Conservation (phyloP, 306 rosid species). For the Albizia julibrissin region DNA sequence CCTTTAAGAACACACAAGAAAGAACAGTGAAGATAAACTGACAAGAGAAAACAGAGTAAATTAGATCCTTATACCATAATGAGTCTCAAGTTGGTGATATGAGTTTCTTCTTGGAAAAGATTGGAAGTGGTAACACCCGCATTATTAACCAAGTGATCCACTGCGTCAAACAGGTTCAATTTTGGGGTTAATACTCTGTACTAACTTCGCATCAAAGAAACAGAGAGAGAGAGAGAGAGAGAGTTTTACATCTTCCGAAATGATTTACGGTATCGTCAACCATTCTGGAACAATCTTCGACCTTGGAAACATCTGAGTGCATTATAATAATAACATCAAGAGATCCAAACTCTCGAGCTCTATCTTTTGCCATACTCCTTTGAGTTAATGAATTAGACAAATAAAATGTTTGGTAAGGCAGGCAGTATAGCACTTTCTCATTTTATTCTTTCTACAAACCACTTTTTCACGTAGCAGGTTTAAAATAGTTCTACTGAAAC, state of each 20-base stretch:
- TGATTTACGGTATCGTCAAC: conserved; percentile 45
- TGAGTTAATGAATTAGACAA: too few species aligned
- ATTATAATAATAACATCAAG: conserved; percentile 44
- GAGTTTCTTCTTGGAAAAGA: conserved; percentile 56
- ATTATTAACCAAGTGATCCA: conserved; percentile 82
- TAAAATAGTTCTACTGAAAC: too few species aligned
- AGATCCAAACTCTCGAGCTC: conserved; percentile 41
- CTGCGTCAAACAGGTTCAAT: conserved; percentile 33
- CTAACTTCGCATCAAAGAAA: neutral
- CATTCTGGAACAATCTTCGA: conserved; percentile 45
- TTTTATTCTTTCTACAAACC: too few species aligned
- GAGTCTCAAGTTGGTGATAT: conserved; percentile 48
- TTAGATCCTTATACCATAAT: conserved; percentile 54
- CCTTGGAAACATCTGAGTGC: conserved; percentile 53
- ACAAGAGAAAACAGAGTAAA: neutral
- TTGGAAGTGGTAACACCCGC: conserved; percentile 47
- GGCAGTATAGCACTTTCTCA: too few species aligned
- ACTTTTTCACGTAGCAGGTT: too few species aligned
- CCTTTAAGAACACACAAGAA: conserved; percentile 34
- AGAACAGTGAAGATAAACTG: neutral
- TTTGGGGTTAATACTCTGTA: neutral
- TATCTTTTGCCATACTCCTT: too few species aligned
- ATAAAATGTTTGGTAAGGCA: too few species aligned
- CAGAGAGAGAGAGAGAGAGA: neutral
- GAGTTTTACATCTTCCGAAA: conserved; percentile 41